A percentile compares a stretch with the other conserved stretches of the same genome.
Evolutionary conservation across 2,329 filamentous ascomycete species (phyloP).

Genomic region (Calonectria fujianensis): DNA sequence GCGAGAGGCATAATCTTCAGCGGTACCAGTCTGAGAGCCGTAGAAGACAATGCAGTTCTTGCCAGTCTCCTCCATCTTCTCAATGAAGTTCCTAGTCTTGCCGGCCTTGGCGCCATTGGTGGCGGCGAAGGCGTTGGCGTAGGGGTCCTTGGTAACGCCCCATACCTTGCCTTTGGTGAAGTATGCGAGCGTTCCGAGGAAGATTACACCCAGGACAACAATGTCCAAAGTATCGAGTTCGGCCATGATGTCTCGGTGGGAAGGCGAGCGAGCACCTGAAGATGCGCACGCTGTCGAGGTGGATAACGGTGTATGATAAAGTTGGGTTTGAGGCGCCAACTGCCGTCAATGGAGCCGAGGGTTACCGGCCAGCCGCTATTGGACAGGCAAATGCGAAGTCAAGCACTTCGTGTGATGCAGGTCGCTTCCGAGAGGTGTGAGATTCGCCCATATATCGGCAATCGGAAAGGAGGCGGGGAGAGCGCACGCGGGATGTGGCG

Average conservation of each 20-base stretch:
- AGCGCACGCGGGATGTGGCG: constrained; percentile 48
- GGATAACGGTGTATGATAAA: constrained; percentile 36
- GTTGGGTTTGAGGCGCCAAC: constrained; percentile 33
- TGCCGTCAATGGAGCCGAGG: constrained; percentile 40
- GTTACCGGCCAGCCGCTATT: constrained; percentile 26
- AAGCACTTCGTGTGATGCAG: constrained; percentile 18
- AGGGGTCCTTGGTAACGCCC: constrained; percentile 91
- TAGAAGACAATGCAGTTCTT: constrained; percentile 99
- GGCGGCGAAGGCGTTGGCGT: constrained; percentile 83
- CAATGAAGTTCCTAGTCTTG: constrained; percentile 92
- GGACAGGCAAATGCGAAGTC: constrained; percentile 17
- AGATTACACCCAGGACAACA: constrained; percentile 88
- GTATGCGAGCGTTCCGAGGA: constrained; percentile 93
- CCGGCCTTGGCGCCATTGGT: constrained; percentile 84
- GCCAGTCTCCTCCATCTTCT: constrained; percentile 95
- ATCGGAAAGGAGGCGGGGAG: constrained; percentile 55
- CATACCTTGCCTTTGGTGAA: constrained; percentile 98
- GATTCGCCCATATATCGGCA: constrained; percentile 47
- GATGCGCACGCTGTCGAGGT: constrained; percentile 30
- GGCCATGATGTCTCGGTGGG: constrained; percentile 79
- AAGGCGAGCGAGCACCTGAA: constrained; percentile 40
- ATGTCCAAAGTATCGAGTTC: constrained; percentile 97
- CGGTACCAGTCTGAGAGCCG: constrained; percentile 97
- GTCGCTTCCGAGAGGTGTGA: constrained; percentile 38
- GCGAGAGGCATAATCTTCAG: constrained; percentile 97